Percentiles rank a stretch among this genome's conserved stretches.
These are phyloP conservation scores for Aspergillus nidulans DNA, from an alignment of 495 filamentous ascomycete species.

Conservation along the genomic window DNA sequence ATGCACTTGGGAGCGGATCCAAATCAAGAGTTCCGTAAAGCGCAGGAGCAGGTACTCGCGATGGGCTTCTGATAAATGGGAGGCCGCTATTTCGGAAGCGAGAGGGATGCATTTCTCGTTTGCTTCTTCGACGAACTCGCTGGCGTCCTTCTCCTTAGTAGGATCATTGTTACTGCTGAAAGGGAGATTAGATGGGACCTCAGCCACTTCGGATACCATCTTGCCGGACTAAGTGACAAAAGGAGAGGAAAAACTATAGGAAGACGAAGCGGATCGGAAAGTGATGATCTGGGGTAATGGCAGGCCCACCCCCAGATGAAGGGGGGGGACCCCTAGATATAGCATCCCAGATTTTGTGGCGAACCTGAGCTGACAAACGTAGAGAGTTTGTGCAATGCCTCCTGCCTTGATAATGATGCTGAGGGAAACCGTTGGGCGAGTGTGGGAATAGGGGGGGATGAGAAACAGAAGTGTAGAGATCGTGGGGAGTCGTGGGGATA, in stretches of 20 bases:
- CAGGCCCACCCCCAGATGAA: neutral
- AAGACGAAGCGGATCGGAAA: neutral
- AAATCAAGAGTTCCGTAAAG: slow-evolving; percentile 33
- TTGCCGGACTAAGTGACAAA: neutral
- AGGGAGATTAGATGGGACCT: neutral
- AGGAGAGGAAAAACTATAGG: neutral
- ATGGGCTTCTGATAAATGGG: neutral
- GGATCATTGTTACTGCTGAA: neutral
- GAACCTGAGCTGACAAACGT: neutral
- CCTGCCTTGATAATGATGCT: neutral
- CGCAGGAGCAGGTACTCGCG: neutral
- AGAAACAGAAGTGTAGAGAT: neutral
- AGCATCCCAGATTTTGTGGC: neutral
- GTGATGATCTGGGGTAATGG: slow-evolving; percentile 3
- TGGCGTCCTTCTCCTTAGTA: neutral
- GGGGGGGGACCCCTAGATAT: neutral
- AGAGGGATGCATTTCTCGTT: neutral
- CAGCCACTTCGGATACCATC: neutral
- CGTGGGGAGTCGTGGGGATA: slow-evolving; percentile 10
- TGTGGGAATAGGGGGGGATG: neutral
- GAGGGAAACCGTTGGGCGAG: neutral
- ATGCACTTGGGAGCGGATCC: slow-evolving; percentile 45
- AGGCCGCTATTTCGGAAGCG: neutral
- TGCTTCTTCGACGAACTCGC: slow-evolving; percentile 1
- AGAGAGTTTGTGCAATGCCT: neutral